phyloP scores from a whole-genome alignment of 2,329 filamentous ascomycete species.

The Aspergillus novoparasiticus region DNA sequence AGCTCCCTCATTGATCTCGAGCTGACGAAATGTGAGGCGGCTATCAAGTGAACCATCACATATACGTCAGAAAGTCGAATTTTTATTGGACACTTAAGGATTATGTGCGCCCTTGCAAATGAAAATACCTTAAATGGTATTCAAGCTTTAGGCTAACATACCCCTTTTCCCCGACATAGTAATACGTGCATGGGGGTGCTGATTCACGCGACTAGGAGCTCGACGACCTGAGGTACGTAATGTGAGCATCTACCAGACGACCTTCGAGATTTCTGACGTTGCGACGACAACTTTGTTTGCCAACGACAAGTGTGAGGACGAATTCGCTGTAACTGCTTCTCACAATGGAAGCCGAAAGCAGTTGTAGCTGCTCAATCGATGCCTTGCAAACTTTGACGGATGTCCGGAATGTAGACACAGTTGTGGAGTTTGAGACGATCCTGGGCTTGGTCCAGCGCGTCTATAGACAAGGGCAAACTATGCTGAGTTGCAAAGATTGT shows the following conservation, averaged over 20 bases:
- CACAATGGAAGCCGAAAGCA: conserved; percentile 18
- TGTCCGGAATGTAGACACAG: conserved; percentile 26
- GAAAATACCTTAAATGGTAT: neutral
- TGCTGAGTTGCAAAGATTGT: conserved; percentile 28
- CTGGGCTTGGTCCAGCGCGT: conserved; percentile 27
- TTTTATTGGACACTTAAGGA: conserved; percentile 9
- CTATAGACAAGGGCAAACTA: conserved; percentile 22
- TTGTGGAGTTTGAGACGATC: conserved; percentile 30
- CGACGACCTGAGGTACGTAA: neutral
- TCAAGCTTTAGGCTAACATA: conserved; percentile 11
- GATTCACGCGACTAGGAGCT: neutral
- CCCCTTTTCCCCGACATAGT: neutral
- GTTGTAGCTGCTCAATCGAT: conserved; percentile 29
- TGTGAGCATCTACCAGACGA: neutral
- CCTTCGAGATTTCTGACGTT: neutral
- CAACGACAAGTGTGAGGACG: neutral
- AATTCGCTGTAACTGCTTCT: neutral
- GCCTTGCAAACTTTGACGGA: conserved; percentile 27
- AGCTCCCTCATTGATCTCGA: conserved; percentile 4
- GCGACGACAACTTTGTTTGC: neutral
- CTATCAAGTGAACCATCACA: conserved; percentile 10
- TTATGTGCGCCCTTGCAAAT: neutral
- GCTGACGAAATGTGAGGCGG: conserved; percentile 19
- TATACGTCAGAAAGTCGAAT: conserved; percentile 6
- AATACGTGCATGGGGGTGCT: neutral